These are phyloP conservation scores for Chrysopogon serrulatus DNA, from an alignment of 176 grass and related monocot species.

Conservation along the genomic window DNA sequence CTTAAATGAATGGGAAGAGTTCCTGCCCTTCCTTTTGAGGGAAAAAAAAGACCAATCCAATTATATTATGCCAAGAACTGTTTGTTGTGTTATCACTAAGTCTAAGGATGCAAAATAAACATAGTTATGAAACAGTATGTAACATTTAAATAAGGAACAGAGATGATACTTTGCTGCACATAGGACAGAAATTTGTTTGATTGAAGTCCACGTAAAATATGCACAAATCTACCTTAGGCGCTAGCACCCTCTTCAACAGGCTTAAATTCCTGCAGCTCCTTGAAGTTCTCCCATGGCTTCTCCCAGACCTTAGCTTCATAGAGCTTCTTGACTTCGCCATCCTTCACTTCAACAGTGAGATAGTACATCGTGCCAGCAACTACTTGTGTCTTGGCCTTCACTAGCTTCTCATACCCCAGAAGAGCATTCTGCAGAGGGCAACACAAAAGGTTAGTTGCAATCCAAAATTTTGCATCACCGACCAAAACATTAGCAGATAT, in stretches of 20 bases:
- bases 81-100: neutral
- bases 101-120: neutral
- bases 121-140: neutral
- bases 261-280: slow-evolving; percentile 66
- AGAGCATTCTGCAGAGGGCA: slow-evolving; percentile 41
- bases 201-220: no score
- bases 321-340: slow-evolving; percentile 46
- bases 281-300: slow-evolving; percentile 61
- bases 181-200: no score
- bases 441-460: neutral
- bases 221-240: slow-evolving; percentile 30
- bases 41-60: neutral
- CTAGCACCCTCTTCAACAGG: slow-evolving; percentile 25
- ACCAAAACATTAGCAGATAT: neutral
- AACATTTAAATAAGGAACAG: no score
- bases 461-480: neutral
- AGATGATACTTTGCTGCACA: no score
- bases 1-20: neutral
- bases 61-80: neutral
- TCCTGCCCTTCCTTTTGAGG: neutral
- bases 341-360: slow-evolving; percentile 53
- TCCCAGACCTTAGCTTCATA: slow-evolving; percentile 84
- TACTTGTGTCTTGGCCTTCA: slow-evolving; percentile 51
- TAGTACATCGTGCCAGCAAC: slow-evolving; percentile 62
- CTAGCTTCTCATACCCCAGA: slow-evolving; percentile 45